These are phyloP conservation scores for Penicillium paxilli DNA, from an alignment of 495 filamentous ascomycete species.

Conservation along the genomic window DNA sequence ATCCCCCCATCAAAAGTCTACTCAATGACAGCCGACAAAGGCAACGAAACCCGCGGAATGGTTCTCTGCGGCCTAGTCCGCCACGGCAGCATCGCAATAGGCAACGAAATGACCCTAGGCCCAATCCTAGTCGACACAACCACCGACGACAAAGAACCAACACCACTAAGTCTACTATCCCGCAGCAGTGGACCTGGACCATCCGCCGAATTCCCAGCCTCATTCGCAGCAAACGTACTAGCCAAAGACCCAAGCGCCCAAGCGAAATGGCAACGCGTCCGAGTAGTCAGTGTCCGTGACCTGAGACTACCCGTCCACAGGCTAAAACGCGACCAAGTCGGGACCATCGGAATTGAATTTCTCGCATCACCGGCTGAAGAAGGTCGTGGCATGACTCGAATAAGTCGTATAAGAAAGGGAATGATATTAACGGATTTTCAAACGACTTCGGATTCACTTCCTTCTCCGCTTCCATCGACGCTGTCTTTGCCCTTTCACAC, in stretches of 20 bases:
- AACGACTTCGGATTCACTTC: conserved; percentile 37
- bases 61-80: conserved; percentile 83
- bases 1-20: conserved; percentile 56
- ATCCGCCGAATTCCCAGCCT: conserved; percentile 37
- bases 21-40: conserved; percentile 35
- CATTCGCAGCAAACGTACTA: conserved; percentile 26
- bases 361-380: conserved; percentile 27
- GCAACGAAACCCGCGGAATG: conserved; percentile 49
- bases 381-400: conserved; percentile 21
- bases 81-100: conserved; percentile 74
- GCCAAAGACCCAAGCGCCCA: conserved; percentile 28
- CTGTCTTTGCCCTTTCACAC: conserved; percentile 42
- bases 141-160: conserved; percentile 15
- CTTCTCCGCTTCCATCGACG: conserved; percentile 6
- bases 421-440: conserved; percentile 72
- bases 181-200: conserved; percentile 34
- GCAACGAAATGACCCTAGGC: conserved; percentile 76
- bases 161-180: conserved; percentile 24
- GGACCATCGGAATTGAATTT: conserved; percentile 80
- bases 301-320: conserved; percentile 79
- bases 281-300: conserved; percentile 82
- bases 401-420: conserved; percentile 70
- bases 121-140: conserved; percentile 59
- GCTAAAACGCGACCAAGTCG: conserved; percentile 79
- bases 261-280: conserved; percentile 70